Conservation (phyloP, 2,329 filamentous ascomycete species). For the Tolypocladium pustulatum region DNA sequence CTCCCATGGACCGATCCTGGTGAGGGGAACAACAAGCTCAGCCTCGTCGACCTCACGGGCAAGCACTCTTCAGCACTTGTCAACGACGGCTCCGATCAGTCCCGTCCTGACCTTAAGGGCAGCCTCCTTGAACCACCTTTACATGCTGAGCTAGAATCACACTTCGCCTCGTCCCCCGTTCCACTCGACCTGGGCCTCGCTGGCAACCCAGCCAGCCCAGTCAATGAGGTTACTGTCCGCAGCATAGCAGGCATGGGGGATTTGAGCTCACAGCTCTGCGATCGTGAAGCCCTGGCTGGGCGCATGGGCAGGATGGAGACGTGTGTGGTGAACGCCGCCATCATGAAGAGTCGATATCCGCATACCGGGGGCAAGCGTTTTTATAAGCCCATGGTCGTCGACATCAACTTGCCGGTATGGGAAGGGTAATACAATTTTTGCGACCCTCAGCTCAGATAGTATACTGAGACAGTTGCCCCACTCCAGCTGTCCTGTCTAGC, state of each 20-base stretch:
- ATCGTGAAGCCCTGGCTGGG: conserved; percentile 27
- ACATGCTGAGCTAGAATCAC: too few relatives aligned
- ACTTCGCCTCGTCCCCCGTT: too few relatives aligned
- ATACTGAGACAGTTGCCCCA: too few relatives aligned
- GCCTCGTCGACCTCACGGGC: conserved; percentile 49
- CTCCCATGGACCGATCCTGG: conserved; percentile 50
- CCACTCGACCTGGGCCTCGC: not conserved
- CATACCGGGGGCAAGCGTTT: conserved; percentile 51
- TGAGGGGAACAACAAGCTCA: conserved; percentile 43
- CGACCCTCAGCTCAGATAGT: too few relatives aligned
- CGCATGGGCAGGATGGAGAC: conserved; percentile 51
- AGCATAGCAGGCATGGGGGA: not conserved
- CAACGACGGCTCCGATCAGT: conserved; percentile 33
- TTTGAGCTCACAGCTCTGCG: conserved; percentile 28
- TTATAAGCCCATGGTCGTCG: conserved; percentile 76
- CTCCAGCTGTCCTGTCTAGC: too few relatives aligned
- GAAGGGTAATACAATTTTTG: conserved; percentile 1
- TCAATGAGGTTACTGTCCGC: not conserved
- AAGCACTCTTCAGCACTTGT: conserved; percentile 29
- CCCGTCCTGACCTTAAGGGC: not conserved
- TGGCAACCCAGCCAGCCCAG: not conserved
- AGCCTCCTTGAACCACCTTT: not conserved
- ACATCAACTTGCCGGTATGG: conserved; percentile 58
- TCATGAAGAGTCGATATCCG: conserved; percentile 58
- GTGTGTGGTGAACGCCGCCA: conserved; percentile 70